These are phyloP conservation scores for Trapa incisa DNA, from an alignment of 345 rosid genomes.

Conservation along the genomic window DNA sequence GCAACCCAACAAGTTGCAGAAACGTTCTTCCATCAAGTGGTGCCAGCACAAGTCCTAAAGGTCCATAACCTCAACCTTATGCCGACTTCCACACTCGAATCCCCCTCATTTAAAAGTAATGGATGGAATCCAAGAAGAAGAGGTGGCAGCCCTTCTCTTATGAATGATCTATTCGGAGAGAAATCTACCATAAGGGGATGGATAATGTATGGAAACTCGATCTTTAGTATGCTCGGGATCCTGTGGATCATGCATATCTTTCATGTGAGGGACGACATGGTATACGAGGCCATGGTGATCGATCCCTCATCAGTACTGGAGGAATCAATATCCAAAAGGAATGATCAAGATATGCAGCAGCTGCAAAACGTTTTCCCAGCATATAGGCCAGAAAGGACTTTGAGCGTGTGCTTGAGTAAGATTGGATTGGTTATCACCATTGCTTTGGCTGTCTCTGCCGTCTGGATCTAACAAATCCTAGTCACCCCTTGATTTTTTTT, in stretches of 20 bases:
- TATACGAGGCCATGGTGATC: conserved; percentile 10
- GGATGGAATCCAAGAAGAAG: neutral
- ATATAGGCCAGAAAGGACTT: neutral
- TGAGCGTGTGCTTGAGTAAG: conserved; percentile 23
- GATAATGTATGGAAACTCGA: conserved; percentile 16
- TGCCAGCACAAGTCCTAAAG: conserved; percentile 67
- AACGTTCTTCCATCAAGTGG: conserved; percentile 69
- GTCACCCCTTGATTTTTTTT: conserved; percentile 8
- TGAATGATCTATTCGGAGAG: conserved; percentile 3
- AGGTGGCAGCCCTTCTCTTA: conserved; percentile 6
- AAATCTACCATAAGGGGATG: conserved; percentile 12
- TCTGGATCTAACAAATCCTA: conserved; percentile 30
- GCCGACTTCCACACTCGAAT: conserved; percentile 5
- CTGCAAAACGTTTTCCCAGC: conserved; percentile 6
- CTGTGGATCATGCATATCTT: conserved; percentile 24
- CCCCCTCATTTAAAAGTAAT: conserved; percentile 1
- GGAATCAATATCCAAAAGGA: conserved; percentile 12
- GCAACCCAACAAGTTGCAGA: conserved; percentile 68
- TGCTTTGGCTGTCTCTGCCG: conserved; percentile 43
- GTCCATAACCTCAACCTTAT: conserved; percentile 46
- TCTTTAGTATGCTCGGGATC: conserved; percentile 25
- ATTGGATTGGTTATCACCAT: conserved; percentile 47
- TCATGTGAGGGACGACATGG: conserved; percentile 16
- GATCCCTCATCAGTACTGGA: conserved; percentile 2
- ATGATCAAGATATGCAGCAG: too few species aligned